Conservation (phyloP, 257 asterid genomes). For the Gentiana dahurica region DNA sequence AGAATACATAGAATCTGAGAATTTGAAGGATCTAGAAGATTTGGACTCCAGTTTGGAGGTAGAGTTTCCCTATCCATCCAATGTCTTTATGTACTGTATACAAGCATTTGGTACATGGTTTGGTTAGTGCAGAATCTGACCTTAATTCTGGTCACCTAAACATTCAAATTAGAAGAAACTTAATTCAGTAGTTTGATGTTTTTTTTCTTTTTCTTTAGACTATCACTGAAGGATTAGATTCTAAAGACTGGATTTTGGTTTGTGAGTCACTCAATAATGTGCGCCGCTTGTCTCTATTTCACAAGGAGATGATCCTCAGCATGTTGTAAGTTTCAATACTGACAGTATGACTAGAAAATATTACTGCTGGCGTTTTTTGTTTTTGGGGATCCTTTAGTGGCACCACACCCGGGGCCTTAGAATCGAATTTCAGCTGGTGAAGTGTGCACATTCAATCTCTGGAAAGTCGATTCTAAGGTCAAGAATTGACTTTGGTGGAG, state of each 20-base stretch:
- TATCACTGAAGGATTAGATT: slow-evolving; percentile 55
- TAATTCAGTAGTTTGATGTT: not conserved
- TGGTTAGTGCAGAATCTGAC: no score
- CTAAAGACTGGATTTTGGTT: slow-evolving; percentile 78
- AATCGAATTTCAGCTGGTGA: no score
- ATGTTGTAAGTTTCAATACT: slow-evolving; percentile 51
- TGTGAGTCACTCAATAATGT: slow-evolving; percentile 81
- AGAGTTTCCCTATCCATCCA: slow-evolving; percentile 1
- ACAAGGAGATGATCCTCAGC: slow-evolving; percentile 59
- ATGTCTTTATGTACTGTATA: not conserved
- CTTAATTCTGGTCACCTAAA: not conserved
- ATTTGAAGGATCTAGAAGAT: slow-evolving; percentile 65
- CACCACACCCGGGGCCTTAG: no score
- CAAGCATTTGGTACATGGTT: no score
- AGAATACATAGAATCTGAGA: slow-evolving; percentile 74
- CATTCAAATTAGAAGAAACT: not conserved
- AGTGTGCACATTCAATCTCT: no score
- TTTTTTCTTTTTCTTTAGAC: slow-evolving; percentile 29
- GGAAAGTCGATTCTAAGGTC: no score
- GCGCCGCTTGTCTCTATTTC: slow-evolving; percentile 61
- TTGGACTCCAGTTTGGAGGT: slow-evolving; percentile 52
- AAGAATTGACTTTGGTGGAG: no score
- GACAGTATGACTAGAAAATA: slow-evolving; percentile 8
- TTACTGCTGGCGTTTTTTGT: slow-evolving; percentile 3
- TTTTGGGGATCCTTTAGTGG: no score